phyloP scores from a whole-genome alignment of 495 filamentous ascomycete species.

The Penicillium parvum region DNA sequence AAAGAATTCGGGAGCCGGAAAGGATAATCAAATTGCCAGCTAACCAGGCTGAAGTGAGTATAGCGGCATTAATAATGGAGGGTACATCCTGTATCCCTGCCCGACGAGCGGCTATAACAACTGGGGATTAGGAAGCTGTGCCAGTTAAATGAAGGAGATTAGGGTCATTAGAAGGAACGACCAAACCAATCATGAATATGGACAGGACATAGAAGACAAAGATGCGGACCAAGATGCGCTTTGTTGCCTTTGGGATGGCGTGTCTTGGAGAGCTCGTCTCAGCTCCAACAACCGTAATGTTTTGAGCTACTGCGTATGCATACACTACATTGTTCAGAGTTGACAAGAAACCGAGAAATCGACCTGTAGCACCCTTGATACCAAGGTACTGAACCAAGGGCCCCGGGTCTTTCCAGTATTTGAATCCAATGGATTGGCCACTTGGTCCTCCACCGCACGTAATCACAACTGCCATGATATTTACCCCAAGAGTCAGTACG shows the following conservation, averaged over 20 bases:
- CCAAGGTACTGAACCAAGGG: constrained; percentile 13
- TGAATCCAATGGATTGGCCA: constrained; percentile 10
- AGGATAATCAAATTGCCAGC: constrained; percentile 37
- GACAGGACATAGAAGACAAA: constrained; percentile 35
- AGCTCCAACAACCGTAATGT: constrained; percentile 41
- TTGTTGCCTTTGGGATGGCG: constrained; percentile 30
- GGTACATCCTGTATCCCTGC: constrained; percentile 33
- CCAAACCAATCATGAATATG: constrained; percentile 36
- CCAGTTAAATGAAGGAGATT: constrained; percentile 37
- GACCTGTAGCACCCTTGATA: constrained; percentile 3
- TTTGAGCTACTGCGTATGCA: constrained; percentile 47
- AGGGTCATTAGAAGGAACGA: constrained; percentile 41
- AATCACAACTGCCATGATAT: constrained; percentile 46
- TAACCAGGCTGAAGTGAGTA: constrained; percentile 37
- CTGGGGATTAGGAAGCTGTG: constrained; percentile 39
- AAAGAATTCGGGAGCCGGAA: constrained; percentile 37
- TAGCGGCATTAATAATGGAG: constrained; percentile 46
- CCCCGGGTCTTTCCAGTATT: constrained; percentile 17
- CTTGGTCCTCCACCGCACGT: constrained; percentile 23
- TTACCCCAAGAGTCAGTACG: constrained; percentile 39
- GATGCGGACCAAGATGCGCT: constrained; percentile 29
- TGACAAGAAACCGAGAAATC: constrained; percentile 46
- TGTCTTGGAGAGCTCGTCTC: constrained; percentile 31
- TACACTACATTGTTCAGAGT: constrained; percentile 50
- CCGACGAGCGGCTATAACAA: constrained; percentile 42